phyloP scores from a whole-genome alignment of 1,139 yeast species.

The Pichia sp. region DNA sequence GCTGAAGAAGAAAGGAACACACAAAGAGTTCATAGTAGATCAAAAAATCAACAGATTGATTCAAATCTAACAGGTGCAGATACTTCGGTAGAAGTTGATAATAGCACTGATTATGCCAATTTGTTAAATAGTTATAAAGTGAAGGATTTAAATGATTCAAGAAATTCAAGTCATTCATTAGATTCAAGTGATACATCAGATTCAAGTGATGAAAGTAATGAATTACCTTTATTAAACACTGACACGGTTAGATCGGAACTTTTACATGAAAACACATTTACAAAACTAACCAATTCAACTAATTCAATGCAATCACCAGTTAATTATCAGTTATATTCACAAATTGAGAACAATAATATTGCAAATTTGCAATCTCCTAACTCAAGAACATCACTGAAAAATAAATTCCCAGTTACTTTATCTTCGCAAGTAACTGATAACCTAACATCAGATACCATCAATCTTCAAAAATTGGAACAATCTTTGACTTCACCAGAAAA shows the following conservation, averaged over 20 bases:
- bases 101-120: not conserved
- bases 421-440: not conserved
- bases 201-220: not conserved
- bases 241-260: not conserved
- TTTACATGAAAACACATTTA: not conserved
- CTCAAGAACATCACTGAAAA: not conserved
- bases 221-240: not conserved
- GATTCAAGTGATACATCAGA: not conserved
- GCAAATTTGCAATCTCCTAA: not conserved
- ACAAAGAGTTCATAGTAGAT: not conserved
- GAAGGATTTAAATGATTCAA: not conserved
- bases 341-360: not conserved
- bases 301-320: not conserved
- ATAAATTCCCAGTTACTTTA: not conserved
- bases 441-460: too few species aligned
- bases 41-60: not conserved
- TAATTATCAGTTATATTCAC: not conserved
- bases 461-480: too few species aligned
- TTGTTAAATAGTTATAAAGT: not conserved
- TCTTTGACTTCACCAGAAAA: not conserved
- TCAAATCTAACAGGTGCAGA: not conserved
- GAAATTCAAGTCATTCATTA: too few species aligned
- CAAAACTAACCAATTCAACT: not conserved
- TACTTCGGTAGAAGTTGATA: not conserved
- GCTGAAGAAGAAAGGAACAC: conserved; percentile 3